Base-by-base conservation (phyloP, 2,329 filamentous ascomycete species). In the Cercospora sp. region DNA sequence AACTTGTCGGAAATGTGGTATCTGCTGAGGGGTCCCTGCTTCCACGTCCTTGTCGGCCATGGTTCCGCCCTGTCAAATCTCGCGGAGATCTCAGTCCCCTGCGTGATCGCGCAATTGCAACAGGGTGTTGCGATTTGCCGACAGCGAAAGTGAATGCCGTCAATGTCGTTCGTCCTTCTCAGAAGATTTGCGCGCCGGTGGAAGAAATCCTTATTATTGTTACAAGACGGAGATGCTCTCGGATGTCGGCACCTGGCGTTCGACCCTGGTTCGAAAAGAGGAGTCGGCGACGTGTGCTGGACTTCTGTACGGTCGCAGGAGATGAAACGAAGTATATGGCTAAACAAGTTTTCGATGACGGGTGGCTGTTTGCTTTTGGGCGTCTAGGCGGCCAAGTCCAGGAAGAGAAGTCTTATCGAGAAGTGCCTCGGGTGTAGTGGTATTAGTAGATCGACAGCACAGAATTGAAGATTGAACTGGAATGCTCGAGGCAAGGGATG, bases 1-100 rank as follows among this genome's bases (percentile, higher is more conserved):
- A 53, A 80, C 78, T 64, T 79, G 74, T 59, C 69, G 70, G 63
- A 77, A 72, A 64, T 77, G 74, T 18, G 74, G 69, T 12, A 79
- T 73, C 58, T 67, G 67, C 21, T 66, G 69, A 10, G 71, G 70
- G 61, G 72, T 73, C 69, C 72, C 73, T 59, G 74, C 71, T 69
- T 79, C 78, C 16, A 59, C 16, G 88, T 79, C 64, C 64, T 32
- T 61, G 64, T 66, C 64, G 51, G 58, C 57, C 64, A 66, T 66
- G 58, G 58, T 61, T 16, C 32, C 12, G 51, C 18, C 21, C 28
- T 13, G n/a, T 40, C 34, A 43, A 34, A 61, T 43, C 58, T 43
- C 58, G 60, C 43, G 18, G 37, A 62, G 40, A 58, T 58, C 30
- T 40, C 30, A 34, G 24, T 40, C 24, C 49, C 21, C 49, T 55